Percentiles rank a stretch among this genome's conserved stretches.
Conservation (phyloP, 306 rosid species). For the cucumber (Cucumis sativus) region Cucumber_9930_V3 NC_026655.2:25499501-25500000, state of each 20-base stretch:
- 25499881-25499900: conserved; percentile 38
- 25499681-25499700: conserved; percentile 30
- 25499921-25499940: conserved; percentile 36
- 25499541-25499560: conserved; percentile 35
- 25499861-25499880: conserved; percentile 19
- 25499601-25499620: conserved; percentile 46
- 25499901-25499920: conserved; percentile 61
- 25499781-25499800: conserved; percentile 28
- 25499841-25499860: conserved; percentile 31
- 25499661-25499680: conserved; percentile 12
- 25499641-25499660: conserved; percentile 19
- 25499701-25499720: conserved; percentile 33
- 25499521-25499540: conserved; percentile 22
- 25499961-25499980: background rate
- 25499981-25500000: background rate
- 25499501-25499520: conserved; percentile 31
- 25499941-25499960: conserved; percentile 52
- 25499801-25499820: conserved; percentile 51
- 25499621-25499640: conserved; percentile 25
- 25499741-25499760: conserved; percentile 49
- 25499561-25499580: conserved; percentile 50
- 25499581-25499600: conserved; percentile 40
- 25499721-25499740: conserved; percentile 31
- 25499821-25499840: conserved; percentile 42
- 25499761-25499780: conserved; percentile 27